These are phyloP conservation scores for Vararia minispora DNA, from an alignment of 768 basidiomycete genomes.

Conservation along the genomic window DNA sequence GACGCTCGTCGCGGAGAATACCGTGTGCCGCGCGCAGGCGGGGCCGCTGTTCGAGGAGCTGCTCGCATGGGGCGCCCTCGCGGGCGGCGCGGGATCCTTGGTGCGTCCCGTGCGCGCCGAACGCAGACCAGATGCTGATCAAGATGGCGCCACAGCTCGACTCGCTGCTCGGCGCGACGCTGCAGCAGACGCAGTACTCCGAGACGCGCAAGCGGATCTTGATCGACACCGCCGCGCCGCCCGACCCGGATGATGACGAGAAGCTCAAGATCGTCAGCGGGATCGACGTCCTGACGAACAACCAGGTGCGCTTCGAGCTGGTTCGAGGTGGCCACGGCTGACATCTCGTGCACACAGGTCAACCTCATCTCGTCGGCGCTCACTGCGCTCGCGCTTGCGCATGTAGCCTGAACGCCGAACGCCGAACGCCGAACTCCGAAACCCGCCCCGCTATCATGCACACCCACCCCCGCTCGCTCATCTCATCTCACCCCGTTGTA, in stretches of 20 bases:
- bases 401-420: conserved; percentile 9
- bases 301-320: conserved; percentile 42
- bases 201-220: conserved; percentile 48
- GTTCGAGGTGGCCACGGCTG: not conserved
- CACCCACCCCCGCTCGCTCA: too few relatives aligned
- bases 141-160: conserved; percentile 45
- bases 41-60: conserved; percentile 29
- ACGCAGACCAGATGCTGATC: not conserved
- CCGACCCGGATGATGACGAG: conserved; percentile 22
- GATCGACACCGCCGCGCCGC: conserved; percentile 35
- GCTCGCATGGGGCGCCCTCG: conserved; percentile 47
- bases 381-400: conserved; percentile 12
- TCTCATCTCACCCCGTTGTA: too few relatives aligned
- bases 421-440: too few relatives aligned
- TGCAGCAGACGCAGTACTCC: conserved; percentile 74
- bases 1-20: conserved; percentile 52
- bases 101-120: conserved; percentile 28
- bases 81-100: conserved; percentile 73
- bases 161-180: conserved; percentile 76
- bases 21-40: conserved; percentile 34
- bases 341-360: conserved; percentile 2
- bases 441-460: too few relatives aligned
- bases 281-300: conserved; percentile 65
- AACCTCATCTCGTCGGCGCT: conserved; percentile 14
- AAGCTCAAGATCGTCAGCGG: conserved; percentile 53